Base-by-base conservation (phyloP, 805 yeast species). In the Metschnikowia hibisci region DNA sequence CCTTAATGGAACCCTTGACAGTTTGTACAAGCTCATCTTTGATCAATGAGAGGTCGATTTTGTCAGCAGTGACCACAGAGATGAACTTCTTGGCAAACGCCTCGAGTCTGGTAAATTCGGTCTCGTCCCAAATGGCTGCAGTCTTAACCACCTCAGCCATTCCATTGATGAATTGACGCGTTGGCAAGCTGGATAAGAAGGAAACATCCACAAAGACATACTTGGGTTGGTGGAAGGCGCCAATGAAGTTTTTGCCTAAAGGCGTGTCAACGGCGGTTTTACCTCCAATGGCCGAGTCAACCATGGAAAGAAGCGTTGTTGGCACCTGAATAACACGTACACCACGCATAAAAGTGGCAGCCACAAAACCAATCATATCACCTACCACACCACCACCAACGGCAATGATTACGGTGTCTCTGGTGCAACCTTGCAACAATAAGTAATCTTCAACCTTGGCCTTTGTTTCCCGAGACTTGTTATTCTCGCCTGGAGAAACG, bases 311-410 rank as follows among this genome's bases (percentile, higher is more conserved):
- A 51, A 93, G 67, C 27, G 96, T 86, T 6, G 99, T 93, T 43
- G 99, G 99, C 23, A 93, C 76, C 64, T 93, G 99, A 34, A 89
- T 82, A 44, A 89, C 88, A 50, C 96, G 77, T 7, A 93, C 95
- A 44, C 99, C 99, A 62, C 99, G 79, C 99, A 93, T 93, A 64
- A 93, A 93, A 2, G 99, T 93, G 26, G 99, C 91, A n/a, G 99
- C 99, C 32, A 93, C 98, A 62, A 81, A 93, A 4, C 99, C 99
- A 52, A 91, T 87, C 99, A 93, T 91, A 61, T 93, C 99, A 47
- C 99, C 99, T 64, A 93, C 91, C 41, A 93, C 95, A 55, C 99
- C 99, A 53, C 99, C 99, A 48, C 99, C 99, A 46, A 93, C 80
- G 7, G 99, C 99, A 37, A 93, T 67, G 44, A 93, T 81, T 20